Evolutionary conservation across 2,329 filamentous ascomycete genomes (phyloP).

Genomic region (Cercospora sp.): DNA sequence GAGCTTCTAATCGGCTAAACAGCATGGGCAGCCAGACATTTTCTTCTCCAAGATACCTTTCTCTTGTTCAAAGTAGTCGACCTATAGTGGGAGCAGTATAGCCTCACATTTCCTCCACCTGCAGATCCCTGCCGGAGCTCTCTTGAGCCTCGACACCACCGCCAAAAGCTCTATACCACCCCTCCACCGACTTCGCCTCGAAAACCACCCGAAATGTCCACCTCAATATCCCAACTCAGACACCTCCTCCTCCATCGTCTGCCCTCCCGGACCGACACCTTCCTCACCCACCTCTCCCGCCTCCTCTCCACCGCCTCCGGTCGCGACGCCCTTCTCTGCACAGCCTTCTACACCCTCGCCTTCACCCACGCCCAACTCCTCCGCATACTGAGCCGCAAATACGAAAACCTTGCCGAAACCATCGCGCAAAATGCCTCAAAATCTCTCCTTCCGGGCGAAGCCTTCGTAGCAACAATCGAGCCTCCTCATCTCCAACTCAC

Average conservation of each 20-base stretch:
- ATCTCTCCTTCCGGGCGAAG: slow-evolving; percentile 46
- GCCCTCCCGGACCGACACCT: slow-evolving; percentile 15
- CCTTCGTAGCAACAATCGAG: slow-evolving; percentile 42
- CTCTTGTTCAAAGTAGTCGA: neutral
- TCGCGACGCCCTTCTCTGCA: slow-evolving; percentile 46
- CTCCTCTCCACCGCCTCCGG: slow-evolving; percentile 43
- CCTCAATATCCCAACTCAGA: slow-evolving; percentile 14
- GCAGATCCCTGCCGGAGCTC: neutral
- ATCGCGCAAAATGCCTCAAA: slow-evolving; percentile 42
- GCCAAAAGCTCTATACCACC: neutral
- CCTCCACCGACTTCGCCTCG: neutral
- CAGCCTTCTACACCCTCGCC: slow-evolving; percentile 47
- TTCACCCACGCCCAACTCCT: slow-evolving; percentile 45
- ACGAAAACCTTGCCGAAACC: slow-evolving; percentile 40
- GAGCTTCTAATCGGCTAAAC: no score
- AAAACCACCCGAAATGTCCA: neutral
- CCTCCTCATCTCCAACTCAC: slow-evolving; percentile 39
- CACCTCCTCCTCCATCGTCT: slow-evolving; percentile 9
- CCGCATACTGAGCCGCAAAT: slow-evolving; percentile 39
- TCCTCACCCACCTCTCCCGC: slow-evolving; percentile 27
- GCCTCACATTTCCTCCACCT: neutral
- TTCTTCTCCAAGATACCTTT: neutral
- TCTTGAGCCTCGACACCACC: neutral
- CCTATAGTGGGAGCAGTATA: neutral
- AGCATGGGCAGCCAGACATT: neutral